phyloP scores from a whole-genome alignment of 768 basidiomycete species.

The Crassisporium funariophilum region DNA sequence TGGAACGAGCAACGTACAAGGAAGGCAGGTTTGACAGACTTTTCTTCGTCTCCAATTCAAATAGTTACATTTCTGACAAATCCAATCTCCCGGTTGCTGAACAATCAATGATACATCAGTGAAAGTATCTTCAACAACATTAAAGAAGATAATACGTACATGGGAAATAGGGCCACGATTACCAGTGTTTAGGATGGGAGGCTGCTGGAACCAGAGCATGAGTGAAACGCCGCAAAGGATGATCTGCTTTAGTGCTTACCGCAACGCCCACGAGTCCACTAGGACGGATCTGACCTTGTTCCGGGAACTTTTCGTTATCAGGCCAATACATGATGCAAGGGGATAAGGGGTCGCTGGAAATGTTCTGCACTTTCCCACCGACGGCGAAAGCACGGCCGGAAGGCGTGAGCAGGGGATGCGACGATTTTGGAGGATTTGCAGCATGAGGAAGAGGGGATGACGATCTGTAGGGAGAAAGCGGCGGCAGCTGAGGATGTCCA shows the following conservation, averaged over 20 bases:
- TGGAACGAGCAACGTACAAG: slow-evolving; percentile 53
- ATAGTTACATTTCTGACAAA: slow-evolving; percentile 84
- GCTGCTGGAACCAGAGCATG: slow-evolving; percentile 49
- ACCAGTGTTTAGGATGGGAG: slow-evolving; percentile 87
- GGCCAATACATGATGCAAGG: slow-evolving; percentile 92
- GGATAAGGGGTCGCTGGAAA: slow-evolving; percentile 68
- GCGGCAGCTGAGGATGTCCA: slow-evolving; percentile 15
- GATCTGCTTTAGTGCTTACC: slow-evolving; percentile 34
- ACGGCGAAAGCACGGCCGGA: slow-evolving; percentile 77
- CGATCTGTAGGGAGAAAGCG: slow-evolving; percentile 19
- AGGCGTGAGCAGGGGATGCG: slow-evolving; percentile 79
- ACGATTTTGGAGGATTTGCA: slow-evolving; percentile 37
- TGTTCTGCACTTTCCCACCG: slow-evolving; percentile 79
- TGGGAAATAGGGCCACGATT: slow-evolving; percentile 88
- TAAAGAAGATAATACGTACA: slow-evolving; percentile 46
- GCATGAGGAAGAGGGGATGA: slow-evolving; percentile 15
- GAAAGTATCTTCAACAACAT: no score
- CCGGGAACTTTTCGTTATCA: slow-evolving; percentile 83
- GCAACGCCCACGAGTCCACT: slow-evolving; percentile 52
- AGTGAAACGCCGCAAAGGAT: slow-evolving; percentile 2
- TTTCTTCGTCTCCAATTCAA: slow-evolving; percentile 86
- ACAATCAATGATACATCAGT: slow-evolving; percentile 10
- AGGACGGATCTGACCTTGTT: slow-evolving; percentile 77
- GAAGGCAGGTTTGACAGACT: slow-evolving; percentile 87
- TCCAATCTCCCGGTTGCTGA: slow-evolving; percentile 79